Base-by-base conservation (phyloP, 202 grass and related monocot species). In the Schoenoplectus tabernaemontani region DNA sequence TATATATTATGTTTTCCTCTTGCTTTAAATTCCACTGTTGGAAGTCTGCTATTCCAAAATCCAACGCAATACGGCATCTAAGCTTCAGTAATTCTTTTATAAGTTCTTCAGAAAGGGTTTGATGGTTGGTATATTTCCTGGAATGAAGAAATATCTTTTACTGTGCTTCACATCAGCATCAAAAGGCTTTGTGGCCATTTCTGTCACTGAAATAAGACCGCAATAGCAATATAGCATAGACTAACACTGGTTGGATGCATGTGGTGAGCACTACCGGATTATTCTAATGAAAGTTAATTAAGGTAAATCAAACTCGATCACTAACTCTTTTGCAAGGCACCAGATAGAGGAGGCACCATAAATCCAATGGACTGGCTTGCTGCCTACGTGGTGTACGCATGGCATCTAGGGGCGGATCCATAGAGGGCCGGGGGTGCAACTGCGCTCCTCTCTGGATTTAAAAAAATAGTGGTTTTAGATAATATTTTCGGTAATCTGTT, bases 241-340 rank as follows among this genome's bases (percentile, higher is more conserved):
- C 9, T 77, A 69, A 60, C 80, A 85, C 88, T n/a, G 32, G 77
- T 86, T 83, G 82, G 39, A 33, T 87, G 86, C 80, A 84, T 84
- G 64, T 84, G 79, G 82, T 83, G 70, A 90, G 84, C 90, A 96
- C 93, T 96, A 85, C 17, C 7, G 13, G 33, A 88, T 72, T 87
- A 76, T 89, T 85, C 50, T 87, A 84, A 85, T 86, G 63, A 59
- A 89, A 86, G 48, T 76, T 88, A 79, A 81, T 2, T 58, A 50
- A 19, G 74, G 59, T 81, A 84, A 88, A 70, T 86, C 77, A 83
- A 67, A 53, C 33, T 82, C 53, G 32, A 53, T 48, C 30, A 71
- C 42, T 69, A 44, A 16, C 23, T 48, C 58, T 60, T 12, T 60
- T 48, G 42, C 42, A 43, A 43, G 20, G 15, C 41, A 26, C 22